Percentiles rank a stretch among this genome's conserved stretches.
phyloP scores from a whole-genome alignment of 2,329 filamentous ascomycete genomes.

The Sphaceloma murrayae region DNA sequence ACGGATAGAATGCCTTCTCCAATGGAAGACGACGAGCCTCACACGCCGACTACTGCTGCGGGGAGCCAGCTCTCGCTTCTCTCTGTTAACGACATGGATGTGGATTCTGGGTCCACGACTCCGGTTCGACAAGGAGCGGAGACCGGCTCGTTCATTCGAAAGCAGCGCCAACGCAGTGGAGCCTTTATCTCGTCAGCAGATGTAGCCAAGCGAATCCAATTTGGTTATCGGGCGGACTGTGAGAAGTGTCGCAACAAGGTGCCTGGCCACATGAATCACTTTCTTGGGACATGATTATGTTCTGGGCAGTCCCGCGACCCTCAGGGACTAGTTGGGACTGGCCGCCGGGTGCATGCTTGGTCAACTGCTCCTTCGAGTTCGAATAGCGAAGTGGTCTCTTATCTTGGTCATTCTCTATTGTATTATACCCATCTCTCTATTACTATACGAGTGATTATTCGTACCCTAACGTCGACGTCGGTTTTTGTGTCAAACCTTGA shows the following conservation, averaged over 20 bases:
- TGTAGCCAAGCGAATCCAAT: conserved; percentile 24
- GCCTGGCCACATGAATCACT: conserved; percentile 44
- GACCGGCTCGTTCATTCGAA: conserved; percentile 24
- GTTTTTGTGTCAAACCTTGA: too few relatives aligned
- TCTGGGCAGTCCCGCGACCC: not conserved
- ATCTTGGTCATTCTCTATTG: not conserved
- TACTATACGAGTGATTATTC: too few relatives aligned
- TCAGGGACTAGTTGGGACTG: not conserved
- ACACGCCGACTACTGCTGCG: conserved; percentile 26
- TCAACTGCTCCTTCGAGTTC: too few relatives aligned
- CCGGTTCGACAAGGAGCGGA: conserved; percentile 2
- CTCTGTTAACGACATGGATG: conserved; percentile 30
- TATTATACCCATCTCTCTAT: not conserved
- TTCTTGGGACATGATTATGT: conserved; percentile 24
- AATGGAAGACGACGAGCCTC: conserved; percentile 30
- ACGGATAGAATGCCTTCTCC: conserved; percentile 25
- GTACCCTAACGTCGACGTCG: too few relatives aligned
- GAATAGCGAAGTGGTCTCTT: too few relatives aligned
- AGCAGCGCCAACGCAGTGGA: conserved; percentile 30
- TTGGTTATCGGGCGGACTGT: conserved; percentile 43
- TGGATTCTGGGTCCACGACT: conserved; percentile 21
- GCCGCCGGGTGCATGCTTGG: too few relatives aligned
- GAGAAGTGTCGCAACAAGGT: conserved; percentile 40
- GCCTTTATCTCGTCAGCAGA: conserved; percentile 22
- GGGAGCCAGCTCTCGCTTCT: conserved; percentile 30